These are phyloP conservation scores for Pulveroboletus sp. DNA, from an alignment of 768 basidiomycete species.

Conservation along the genomic window DNA sequence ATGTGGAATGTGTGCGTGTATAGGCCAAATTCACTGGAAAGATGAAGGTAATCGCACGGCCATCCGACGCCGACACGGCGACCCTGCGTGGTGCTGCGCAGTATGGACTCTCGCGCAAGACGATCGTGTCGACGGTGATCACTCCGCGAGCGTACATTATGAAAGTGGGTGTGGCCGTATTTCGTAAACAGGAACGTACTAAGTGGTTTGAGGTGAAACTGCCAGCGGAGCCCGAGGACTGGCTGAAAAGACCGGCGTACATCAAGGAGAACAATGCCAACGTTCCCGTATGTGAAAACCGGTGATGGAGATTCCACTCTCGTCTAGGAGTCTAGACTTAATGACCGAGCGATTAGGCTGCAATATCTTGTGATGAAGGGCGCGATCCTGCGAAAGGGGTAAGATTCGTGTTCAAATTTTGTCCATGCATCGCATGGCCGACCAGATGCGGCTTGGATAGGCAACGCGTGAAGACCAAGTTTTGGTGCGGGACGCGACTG, in stretches of 20 bases:
- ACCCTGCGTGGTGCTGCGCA: constrained; percentile 85
- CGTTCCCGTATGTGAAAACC: constrained; percentile 77
- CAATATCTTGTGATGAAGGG: constrained; percentile 87
- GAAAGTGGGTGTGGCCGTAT: constrained; percentile 47
- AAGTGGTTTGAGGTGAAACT: constrained; percentile 61
- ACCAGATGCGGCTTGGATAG: constrained; percentile 33
- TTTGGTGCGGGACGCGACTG: constrained; percentile 52
- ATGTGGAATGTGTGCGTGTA: constrained; percentile 9
- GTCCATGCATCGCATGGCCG: constrained; percentile 15
- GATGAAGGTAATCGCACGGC: constrained; percentile 75
- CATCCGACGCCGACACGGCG: constrained; percentile 84
- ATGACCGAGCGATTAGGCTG: constrained; percentile 44
- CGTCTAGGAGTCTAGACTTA: constrained; percentile 7
- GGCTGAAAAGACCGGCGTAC: constrained; percentile 79
- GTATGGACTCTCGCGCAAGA: constrained; percentile 73
- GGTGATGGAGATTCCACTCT: constrained; percentile 37
- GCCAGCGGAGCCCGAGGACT: constrained; percentile 82
- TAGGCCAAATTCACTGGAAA: constrained; percentile 62
- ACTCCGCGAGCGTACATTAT: constrained; percentile 82
- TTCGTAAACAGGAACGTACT: background rate
- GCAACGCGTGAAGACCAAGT: constrained; percentile 77
- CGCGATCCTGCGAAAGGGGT: constrained; percentile 83
- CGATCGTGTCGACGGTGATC: constrained; percentile 78
- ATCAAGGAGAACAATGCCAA: constrained; percentile 74
- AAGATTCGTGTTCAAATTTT: constrained; percentile 24